These are phyloP conservation scores for Exophiala xenobiotica DNA, from an alignment of 2,329 filamentous ascomycete species.

Conservation along the genomic window DNA sequence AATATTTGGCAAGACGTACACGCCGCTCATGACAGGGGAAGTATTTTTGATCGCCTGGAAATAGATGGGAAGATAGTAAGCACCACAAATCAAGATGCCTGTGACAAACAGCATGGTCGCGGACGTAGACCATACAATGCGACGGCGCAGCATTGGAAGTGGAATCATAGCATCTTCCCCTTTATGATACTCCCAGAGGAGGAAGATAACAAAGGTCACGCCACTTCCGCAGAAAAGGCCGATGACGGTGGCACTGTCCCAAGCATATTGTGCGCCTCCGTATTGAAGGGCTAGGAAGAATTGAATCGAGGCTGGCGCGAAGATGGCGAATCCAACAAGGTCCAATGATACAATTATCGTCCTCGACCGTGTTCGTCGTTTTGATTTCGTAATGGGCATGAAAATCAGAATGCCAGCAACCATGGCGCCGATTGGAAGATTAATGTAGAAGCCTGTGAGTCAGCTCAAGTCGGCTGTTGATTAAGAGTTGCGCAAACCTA, in stretches of 20 bases:
- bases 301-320: constrained; percentile 44
- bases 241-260: constrained; percentile 50
- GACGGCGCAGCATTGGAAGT: background rate
- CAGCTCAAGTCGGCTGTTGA: constrained; percentile 1
- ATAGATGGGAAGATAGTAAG: constrained; percentile 44
- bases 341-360: constrained; percentile 42
- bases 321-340: constrained; percentile 43
- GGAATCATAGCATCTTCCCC: constrained; percentile 11
- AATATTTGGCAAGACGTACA: constrained; percentile 3
- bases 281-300: constrained; percentile 50
- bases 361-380: constrained; percentile 45
- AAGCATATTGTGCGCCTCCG: constrained; percentile 45
- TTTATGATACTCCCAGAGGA: constrained; percentile 22
- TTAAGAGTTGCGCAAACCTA: constrained; percentile 30
- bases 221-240: constrained; percentile 45
- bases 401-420: constrained; percentile 33
- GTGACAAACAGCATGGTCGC: background rate
- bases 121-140: constrained; percentile 2
- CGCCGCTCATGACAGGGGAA: constrained; percentile 28
- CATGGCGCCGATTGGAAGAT: constrained; percentile 38
- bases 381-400: constrained; percentile 29
- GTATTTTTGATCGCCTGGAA: constrained; percentile 45
- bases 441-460: constrained; percentile 30
- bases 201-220: constrained; percentile 49
- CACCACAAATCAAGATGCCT: constrained; percentile 45